These are phyloP conservation scores for Epithele typhae DNA, from an alignment of 768 basidiomycete genomes.

Conservation along the genomic window DNA sequence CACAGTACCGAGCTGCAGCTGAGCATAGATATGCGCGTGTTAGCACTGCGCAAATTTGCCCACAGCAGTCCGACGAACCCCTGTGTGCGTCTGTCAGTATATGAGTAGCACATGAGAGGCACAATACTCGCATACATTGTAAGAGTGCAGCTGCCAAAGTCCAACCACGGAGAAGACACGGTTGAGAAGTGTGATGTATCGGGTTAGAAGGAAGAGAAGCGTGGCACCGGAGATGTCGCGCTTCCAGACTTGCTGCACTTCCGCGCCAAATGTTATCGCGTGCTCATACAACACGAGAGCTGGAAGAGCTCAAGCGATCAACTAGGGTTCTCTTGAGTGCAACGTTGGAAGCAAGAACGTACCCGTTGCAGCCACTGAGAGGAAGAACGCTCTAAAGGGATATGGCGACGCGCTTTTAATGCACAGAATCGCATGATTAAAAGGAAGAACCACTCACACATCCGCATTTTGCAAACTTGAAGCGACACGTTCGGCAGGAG, in stretches of 20 bases:
- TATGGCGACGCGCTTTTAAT: no score
- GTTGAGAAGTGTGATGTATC: conserved; percentile 13
- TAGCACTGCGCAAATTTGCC: neutral
- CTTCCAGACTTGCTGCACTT: conserved; percentile 15
- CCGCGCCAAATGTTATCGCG: conserved; percentile 9
- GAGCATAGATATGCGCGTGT: neutral
- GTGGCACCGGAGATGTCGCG: conserved; percentile 7
- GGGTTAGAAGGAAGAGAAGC: conserved; percentile 10
- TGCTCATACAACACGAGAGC: conserved; percentile 14
- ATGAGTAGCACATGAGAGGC: no score
- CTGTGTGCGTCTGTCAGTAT: neutral
- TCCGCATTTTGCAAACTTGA: conserved; percentile 7
- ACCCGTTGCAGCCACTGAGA: conserved; percentile 12
- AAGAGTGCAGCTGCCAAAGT: neutral
- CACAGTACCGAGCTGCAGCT: conserved; percentile 10
- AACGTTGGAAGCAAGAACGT: neutral
- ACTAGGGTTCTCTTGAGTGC: neutral
- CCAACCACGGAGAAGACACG: conserved; percentile 8
- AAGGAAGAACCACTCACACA: neutral
- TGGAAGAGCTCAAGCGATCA: neutral
- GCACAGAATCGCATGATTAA: no score
- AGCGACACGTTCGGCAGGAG: neutral
- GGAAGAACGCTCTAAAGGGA: conserved; percentile 11
- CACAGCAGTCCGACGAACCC: neutral
- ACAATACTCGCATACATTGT: neutral